Conservation (phyloP, 129 eudicot genomes). For the Calendula officinalis region DNA sequence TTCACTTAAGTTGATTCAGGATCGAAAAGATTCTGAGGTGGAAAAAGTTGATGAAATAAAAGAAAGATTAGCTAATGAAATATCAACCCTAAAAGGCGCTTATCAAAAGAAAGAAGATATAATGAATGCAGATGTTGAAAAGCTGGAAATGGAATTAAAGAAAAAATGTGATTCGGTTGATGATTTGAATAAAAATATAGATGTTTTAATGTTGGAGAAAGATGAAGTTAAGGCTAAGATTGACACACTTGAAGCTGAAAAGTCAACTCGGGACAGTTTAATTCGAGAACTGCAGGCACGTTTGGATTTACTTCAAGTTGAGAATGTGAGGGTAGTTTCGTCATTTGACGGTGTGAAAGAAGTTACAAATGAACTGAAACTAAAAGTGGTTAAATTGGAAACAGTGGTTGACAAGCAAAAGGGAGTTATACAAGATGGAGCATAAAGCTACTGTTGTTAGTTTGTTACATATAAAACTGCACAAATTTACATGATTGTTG, state of each 20-base stretch:
- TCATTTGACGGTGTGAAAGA: conserved; percentile 36
- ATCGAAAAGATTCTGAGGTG: conserved; percentile 45
- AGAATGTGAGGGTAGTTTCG: conserved; percentile 36
- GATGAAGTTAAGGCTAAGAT: conserved; percentile 46
- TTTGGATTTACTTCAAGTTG: conserved; percentile 28
- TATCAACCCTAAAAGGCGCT: conserved; percentile 30
- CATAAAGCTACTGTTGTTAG: too few relatives aligned
- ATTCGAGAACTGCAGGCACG: conserved; percentile 39
- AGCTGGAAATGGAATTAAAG: conserved; percentile 32
- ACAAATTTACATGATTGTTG: too few relatives aligned
- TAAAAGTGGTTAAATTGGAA: conserved; percentile 45
- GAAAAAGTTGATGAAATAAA: conserved; percentile 40
- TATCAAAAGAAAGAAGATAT: conserved; percentile 34
- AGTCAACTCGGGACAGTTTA: conserved; percentile 31
- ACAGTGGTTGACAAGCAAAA: conserved; percentile 51
- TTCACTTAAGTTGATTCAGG: conserved; percentile 29
- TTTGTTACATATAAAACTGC: too few relatives aligned
- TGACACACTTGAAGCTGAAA: conserved; percentile 54
- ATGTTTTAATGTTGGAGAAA: conserved; percentile 52
- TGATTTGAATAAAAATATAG: conserved; percentile 18
- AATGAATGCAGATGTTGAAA: conserved; percentile 38
- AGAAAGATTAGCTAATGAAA: conserved; percentile 35
- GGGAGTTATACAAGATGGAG: background rate
- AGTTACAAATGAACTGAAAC: conserved; percentile 33
- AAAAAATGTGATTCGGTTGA: conserved; percentile 32